Evolutionary conservation across 2,329 filamentous ascomycete species (phyloP).

Genomic region (Exophiala alcalophila): DNA sequence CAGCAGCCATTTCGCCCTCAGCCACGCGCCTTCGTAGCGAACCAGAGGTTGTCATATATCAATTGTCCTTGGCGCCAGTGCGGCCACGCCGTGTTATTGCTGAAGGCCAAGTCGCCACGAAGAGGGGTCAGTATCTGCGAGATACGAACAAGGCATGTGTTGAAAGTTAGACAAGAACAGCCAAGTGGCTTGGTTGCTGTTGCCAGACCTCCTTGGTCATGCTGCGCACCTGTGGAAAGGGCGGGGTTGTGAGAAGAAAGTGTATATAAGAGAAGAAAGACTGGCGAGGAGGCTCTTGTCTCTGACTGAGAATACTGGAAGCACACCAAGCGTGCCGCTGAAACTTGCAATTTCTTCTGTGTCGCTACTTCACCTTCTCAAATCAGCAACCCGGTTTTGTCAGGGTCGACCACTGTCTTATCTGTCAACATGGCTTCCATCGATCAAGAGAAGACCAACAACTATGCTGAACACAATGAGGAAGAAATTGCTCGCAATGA

Average conservation of each 20-base stretch:
- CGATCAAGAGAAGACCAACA: slow-evolving; percentile 3
- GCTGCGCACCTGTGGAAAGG: background rate
- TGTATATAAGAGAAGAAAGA: background rate
- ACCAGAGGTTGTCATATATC: too few species aligned
- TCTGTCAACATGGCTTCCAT: slow-evolving; percentile 4
- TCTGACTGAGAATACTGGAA: too few species aligned
- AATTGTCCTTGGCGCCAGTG: slow-evolving; percentile 6
- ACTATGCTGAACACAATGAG: background rate
- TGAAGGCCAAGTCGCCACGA: slow-evolving; percentile 9
- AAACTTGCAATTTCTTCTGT: too few species aligned
- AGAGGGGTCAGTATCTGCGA: slow-evolving; percentile 4
- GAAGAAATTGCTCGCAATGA: slow-evolving; percentile 2
- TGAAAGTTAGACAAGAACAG: slow-evolving; percentile 1
- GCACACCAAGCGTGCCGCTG: too few species aligned
- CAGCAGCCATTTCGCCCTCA: too few species aligned
- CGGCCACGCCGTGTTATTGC: background rate
- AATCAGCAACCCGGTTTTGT: background rate
- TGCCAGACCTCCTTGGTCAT: background rate
- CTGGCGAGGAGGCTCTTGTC: too few species aligned
- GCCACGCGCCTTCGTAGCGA: too few species aligned
- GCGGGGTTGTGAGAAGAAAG: background rate
- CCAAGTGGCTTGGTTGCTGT: slow-evolving; percentile 9
- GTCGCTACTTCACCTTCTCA: too few species aligned
- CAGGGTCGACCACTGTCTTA: background rate
- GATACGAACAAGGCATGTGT: background rate